Percentiles rank a stretch among this genome's conserved stretches.
Evolutionary conservation across 2,329 filamentous ascomycete species (phyloP).

Genomic region (Exophiala phaeomuriformis): DNA sequence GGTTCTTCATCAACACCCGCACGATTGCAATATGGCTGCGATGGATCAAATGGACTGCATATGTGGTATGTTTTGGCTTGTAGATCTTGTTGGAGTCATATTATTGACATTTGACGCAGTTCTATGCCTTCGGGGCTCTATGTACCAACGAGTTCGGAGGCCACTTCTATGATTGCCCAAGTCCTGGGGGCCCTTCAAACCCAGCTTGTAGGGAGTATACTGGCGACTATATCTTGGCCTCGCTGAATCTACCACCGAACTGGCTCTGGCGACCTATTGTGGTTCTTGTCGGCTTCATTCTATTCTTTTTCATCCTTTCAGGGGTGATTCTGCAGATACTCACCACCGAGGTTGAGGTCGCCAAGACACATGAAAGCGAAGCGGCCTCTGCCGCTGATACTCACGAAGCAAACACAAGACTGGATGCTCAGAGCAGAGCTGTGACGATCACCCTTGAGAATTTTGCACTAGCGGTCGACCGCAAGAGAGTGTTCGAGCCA

Average conservation of each 20-base stretch:
- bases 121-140: slow-evolving; percentile 63
- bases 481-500: slow-evolving; percentile 3
- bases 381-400: slow-evolving; percentile 49
- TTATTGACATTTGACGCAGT: slow-evolving; percentile 15
- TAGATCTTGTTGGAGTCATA: neutral
- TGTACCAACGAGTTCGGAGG: slow-evolving; percentile 62
- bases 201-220: slow-evolving; percentile 62
- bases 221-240: slow-evolving; percentile 61
- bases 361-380: slow-evolving; percentile 48
- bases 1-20: slow-evolving; percentile 67
- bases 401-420: slow-evolving; percentile 56
- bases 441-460: slow-evolving; percentile 59
- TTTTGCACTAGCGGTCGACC: slow-evolving; percentile 47
- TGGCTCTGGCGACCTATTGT: slow-evolving; percentile 64
- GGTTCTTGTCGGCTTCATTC: slow-evolving; percentile 53
- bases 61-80: slow-evolving; percentile 20
- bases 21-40: slow-evolving; percentile 70
- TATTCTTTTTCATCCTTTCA: slow-evolving; percentile 57
- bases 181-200: slow-evolving; percentile 53
- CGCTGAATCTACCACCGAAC: slow-evolving; percentile 55
- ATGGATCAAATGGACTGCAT: slow-evolving; percentile 56
- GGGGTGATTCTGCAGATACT: slow-evolving; percentile 57
- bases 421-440: slow-evolving; percentile 46
- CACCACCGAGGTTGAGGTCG: slow-evolving; percentile 62
- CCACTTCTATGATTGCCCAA: slow-evolving; percentile 64